Percentiles rank a stretch among this genome's conserved stretches.
Evolutionary conservation across 371 early-diverging fungal species (phyloP).

Genomic region (Parasitella parasitica): DNA sequence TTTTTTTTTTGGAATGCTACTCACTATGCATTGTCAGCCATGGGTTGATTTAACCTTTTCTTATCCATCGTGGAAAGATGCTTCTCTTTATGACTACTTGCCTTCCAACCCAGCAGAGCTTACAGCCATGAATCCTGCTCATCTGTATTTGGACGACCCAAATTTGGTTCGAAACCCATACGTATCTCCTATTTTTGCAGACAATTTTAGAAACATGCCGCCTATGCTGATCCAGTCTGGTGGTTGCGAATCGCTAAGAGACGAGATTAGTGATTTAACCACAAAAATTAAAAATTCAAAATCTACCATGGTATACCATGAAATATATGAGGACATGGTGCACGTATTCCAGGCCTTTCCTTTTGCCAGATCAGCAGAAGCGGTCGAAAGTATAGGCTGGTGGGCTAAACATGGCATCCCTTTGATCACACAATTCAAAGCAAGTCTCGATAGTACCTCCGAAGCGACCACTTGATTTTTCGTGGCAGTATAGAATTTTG

Average conservation of each 20-base stretch:
- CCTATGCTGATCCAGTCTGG: slow-evolving; percentile 64
- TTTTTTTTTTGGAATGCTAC: too few species aligned
- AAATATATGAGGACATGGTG: slow-evolving; percentile 52
- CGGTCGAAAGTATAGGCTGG: slow-evolving; percentile 45
- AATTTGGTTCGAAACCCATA: slow-evolving; percentile 34
- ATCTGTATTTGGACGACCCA: slow-evolving; percentile 32
- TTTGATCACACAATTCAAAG: slow-evolving; percentile 25
- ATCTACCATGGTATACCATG: slow-evolving; percentile 35
- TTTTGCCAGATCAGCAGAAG: slow-evolving; percentile 45
- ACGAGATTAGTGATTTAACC: slow-evolving; percentile 47
- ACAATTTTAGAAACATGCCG: slow-evolving; percentile 47
- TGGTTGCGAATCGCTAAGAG: slow-evolving; percentile 57
- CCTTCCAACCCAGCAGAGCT: slow-evolving; percentile 26
- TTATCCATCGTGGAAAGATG: slow-evolving; percentile 33
- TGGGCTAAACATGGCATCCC: slow-evolving; percentile 33
- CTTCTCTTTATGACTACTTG: slow-evolving; percentile 31
- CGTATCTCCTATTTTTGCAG: slow-evolving; percentile 44
- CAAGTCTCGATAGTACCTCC: background rate
- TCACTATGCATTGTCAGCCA: too few species aligned
- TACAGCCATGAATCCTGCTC: slow-evolving; percentile 28
- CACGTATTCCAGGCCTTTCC: slow-evolving; percentile 62
- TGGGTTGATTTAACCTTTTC: slow-evolving; percentile 47
- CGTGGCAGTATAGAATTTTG: too few species aligned
- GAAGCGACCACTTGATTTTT: background rate
- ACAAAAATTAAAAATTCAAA: slow-evolving; percentile 24